A percentile compares a stretch with the other conserved stretches of the same genome.
These are phyloP conservation scores for Leccinum incarnatum DNA, from an alignment of 768 basidiomycete species.

Conservation along the genomic window DNA sequence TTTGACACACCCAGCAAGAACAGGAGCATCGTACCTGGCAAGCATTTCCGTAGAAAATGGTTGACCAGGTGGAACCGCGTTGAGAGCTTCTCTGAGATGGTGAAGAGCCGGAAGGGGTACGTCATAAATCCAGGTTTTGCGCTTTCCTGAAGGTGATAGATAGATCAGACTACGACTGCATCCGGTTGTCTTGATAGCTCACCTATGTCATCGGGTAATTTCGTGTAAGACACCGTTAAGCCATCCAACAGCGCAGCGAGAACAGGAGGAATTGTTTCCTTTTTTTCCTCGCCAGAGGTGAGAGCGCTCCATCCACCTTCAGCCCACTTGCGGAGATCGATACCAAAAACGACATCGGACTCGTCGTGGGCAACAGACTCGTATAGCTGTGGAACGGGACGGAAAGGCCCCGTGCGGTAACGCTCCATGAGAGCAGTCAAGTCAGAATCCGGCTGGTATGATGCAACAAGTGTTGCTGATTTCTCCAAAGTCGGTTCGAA, in stretches of 20 bases:
- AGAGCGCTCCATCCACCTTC: conserved; percentile 72
- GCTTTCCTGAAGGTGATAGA: conserved; percentile 56
- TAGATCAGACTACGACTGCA: neutral
- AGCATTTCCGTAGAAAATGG: conserved; percentile 55
- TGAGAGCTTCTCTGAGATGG: conserved; percentile 80
- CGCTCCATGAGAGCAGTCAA: conserved; percentile 85
- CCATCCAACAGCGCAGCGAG: conserved; percentile 63
- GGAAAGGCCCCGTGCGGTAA: conserved; percentile 91
- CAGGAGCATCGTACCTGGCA: conserved; percentile 77
- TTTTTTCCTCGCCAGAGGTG: conserved; percentile 54
- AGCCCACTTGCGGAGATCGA: conserved; percentile 89
- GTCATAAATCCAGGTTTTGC: conserved; percentile 95
- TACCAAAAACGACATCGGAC: conserved; percentile 85
- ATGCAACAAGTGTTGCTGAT: conserved; percentile 71
- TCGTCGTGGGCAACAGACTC: conserved; percentile 82
- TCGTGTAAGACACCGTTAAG: conserved; percentile 60
- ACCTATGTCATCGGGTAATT: conserved; percentile 64
- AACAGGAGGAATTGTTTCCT: conserved; percentile 70
- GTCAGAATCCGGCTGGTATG: conserved; percentile 88
- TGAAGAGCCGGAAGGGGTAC: conserved; percentile 82
- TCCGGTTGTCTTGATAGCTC: conserved; percentile 20
- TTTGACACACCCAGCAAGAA: conserved; percentile 82
- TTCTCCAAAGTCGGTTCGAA: conserved; percentile 64
- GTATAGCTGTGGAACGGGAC: conserved; percentile 81
- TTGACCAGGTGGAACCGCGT: conserved; percentile 55